Conservation (phyloP, 352 stramenopile species). For the Phytophthora pistaciae region DNA sequence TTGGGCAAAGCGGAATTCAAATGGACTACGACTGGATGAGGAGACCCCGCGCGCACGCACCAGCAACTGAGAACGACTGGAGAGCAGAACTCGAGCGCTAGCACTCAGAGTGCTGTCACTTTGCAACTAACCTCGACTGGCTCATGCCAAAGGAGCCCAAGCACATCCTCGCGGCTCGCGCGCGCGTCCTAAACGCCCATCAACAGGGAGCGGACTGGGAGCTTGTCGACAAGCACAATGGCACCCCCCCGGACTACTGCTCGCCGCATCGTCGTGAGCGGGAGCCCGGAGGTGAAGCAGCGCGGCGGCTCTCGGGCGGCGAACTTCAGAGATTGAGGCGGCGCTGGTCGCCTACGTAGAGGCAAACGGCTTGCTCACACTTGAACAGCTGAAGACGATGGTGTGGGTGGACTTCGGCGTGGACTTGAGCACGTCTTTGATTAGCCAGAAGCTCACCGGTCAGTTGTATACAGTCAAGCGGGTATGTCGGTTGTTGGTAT, state of each 20-base stretch:
- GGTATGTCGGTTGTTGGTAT: too few relatives aligned
- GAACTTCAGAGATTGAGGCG: neutral
- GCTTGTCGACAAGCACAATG: conserved; percentile 1
- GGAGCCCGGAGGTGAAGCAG: neutral
- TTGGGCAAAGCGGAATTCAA: neutral
- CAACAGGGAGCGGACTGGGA: conserved; percentile 5
- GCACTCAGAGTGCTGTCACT: neutral
- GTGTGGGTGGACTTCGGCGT: neutral
- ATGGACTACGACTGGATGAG: neutral
- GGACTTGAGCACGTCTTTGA: neutral
- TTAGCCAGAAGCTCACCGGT: too few relatives aligned
- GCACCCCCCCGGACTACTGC: neutral
- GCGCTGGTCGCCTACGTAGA: too few relatives aligned
- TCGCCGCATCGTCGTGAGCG: conserved; percentile 1
- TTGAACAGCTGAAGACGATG: neutral
- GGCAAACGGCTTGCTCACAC: too few relatives aligned
- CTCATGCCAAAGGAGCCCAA: neutral
- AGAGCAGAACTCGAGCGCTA: neutral
- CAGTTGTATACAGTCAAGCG: too few relatives aligned
- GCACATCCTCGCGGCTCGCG: neutral
- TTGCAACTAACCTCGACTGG: neutral
- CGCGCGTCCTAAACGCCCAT: neutral
- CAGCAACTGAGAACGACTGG: neutral
- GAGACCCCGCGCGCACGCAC: too few relatives aligned
- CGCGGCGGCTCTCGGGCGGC: neutral